Conservation (phyloP, 2,329 filamentous ascomycete genomes). For the Teratosphaeria zuluensis region DNA sequence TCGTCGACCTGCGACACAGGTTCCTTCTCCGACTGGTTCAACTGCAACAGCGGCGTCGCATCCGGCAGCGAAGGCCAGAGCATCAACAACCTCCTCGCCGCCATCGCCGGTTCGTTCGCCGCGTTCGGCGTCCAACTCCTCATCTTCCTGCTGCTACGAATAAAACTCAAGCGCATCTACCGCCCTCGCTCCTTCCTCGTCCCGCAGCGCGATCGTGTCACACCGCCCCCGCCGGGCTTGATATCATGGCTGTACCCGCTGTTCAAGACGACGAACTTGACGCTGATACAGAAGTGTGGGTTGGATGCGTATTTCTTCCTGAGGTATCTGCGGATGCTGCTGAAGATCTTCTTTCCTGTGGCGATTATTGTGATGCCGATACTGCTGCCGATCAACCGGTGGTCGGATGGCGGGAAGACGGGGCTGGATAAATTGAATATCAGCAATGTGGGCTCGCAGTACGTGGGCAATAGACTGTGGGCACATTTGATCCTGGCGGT, state of each 20-base stretch:
- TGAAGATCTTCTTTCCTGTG: constrained; percentile 86
- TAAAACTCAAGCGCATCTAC: constrained; percentile 76
- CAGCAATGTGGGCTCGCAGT: constrained; percentile 64
- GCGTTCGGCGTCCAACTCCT: constrained; percentile 43
- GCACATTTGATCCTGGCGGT: constrained; percentile 77
- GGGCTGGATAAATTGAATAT: constrained; percentile 78
- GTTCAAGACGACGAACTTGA: constrained; percentile 63
- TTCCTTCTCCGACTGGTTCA: constrained; percentile 2
- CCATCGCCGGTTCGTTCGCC: constrained; percentile 25
- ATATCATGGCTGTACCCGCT: constrained; percentile 45
- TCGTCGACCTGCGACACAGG: background rate
- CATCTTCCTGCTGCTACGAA: constrained; percentile 66
- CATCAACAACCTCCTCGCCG: constrained; percentile 28
- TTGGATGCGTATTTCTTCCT: constrained; percentile 97
- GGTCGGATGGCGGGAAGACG: constrained; percentile 49
- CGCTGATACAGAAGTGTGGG: constrained; percentile 90
- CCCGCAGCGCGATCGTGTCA: constrained; percentile 71
- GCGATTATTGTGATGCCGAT: constrained; percentile 71
- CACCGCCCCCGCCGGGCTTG: constrained; percentile 55
- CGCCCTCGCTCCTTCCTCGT: constrained; percentile 81
- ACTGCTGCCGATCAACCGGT: constrained; percentile 72
- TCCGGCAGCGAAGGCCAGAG: constrained; percentile 20
- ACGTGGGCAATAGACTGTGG: constrained; percentile 61
- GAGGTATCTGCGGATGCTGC: constrained; percentile 73
- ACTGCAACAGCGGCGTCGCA: constrained; percentile 7